These are phyloP conservation scores for Eucommia ulmoides DNA, from an alignment of 257 asterid genomes.

Conservation along the genomic window DNA sequence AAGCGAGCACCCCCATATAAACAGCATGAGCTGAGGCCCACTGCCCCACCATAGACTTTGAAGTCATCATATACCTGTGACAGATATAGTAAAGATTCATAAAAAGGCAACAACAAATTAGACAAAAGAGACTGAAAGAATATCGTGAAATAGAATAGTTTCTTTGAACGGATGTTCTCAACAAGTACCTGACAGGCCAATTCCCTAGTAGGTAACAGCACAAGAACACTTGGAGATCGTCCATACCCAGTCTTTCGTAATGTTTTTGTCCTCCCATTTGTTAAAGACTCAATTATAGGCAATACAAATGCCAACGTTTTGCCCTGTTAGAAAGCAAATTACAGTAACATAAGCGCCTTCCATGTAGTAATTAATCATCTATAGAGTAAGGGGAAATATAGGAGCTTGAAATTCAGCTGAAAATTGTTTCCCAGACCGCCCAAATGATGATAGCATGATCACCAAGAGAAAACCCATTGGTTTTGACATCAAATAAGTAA, in stretches of 20 bases:
- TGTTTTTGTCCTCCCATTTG: conserved; percentile 53
- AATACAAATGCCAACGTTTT: conserved; percentile 92
- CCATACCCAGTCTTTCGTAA: conserved; percentile 67
- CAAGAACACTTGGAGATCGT: conserved; percentile 77
- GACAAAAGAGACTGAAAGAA: background rate
- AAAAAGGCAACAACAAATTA: background rate
- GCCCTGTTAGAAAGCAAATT: conserved; percentile 33
- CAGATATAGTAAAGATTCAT: conserved; percentile 1
- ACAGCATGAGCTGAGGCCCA: conserved; percentile 75
- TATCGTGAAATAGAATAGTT: background rate
- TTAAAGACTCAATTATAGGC: conserved; percentile 78
- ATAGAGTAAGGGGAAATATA: too few species aligned
- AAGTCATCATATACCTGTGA: conserved; percentile 64
- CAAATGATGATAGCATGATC: too few species aligned
- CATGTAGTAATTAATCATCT: too few species aligned
- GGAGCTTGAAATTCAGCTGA: too few species aligned
- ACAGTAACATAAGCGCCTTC: too few species aligned
- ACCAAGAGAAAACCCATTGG: too few species aligned
- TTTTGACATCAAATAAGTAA: too few species aligned
- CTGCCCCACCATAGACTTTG: conserved; percentile 58
- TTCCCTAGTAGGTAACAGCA: conserved; percentile 92
- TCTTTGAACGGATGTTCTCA: background rate
- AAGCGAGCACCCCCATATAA: conserved; percentile 80
- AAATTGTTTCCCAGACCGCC: too few species aligned
- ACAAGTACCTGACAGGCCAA: conserved; percentile 71